phyloP scores from a whole-genome alignment of 2,329 filamentous ascomycete genomes.

The Aureobasidium sp. region DNA sequence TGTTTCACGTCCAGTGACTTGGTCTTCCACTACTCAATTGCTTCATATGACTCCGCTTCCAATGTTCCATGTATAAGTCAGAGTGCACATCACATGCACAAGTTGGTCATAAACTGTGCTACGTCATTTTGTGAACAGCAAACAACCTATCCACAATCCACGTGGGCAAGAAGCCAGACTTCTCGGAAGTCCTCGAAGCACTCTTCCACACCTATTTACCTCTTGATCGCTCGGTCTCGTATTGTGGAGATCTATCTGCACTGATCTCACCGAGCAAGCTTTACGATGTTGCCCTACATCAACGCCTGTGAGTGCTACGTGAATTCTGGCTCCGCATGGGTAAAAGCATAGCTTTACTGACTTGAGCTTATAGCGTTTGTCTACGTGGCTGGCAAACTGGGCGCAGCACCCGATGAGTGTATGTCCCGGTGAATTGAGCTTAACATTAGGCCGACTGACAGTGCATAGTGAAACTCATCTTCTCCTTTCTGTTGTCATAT shows the following conservation, averaged over 20 bases:
- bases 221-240: neutral
- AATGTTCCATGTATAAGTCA: neutral
- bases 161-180: slow-evolving; percentile 3
- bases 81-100: neutral
- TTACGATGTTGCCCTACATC: slow-evolving; percentile 55
- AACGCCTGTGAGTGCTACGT: slow-evolving; percentile 45
- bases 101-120: neutral
- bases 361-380: slow-evolving; percentile 46
- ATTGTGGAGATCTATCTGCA: neutral
- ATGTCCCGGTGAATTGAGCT: slow-evolving; percentile 22
- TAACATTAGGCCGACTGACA: slow-evolving; percentile 14
- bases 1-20: neutral
- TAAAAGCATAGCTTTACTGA: slow-evolving; percentile 4
- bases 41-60: neutral
- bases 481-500: slow-evolving; percentile 84
- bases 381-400: slow-evolving; percentile 48
- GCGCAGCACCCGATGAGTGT: slow-evolving; percentile 59
- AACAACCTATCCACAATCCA: slow-evolving; percentile 1
- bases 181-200: neutral
- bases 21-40: neutral
- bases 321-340: neutral
- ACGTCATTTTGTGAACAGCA: neutral
- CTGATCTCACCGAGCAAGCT: neutral
- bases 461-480: slow-evolving; percentile 82
- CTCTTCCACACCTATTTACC: neutral